Evolutionary conservation across 352 stramenopile species (phyloP).

Genomic region (Phytophthora ohioensis): DNA sequence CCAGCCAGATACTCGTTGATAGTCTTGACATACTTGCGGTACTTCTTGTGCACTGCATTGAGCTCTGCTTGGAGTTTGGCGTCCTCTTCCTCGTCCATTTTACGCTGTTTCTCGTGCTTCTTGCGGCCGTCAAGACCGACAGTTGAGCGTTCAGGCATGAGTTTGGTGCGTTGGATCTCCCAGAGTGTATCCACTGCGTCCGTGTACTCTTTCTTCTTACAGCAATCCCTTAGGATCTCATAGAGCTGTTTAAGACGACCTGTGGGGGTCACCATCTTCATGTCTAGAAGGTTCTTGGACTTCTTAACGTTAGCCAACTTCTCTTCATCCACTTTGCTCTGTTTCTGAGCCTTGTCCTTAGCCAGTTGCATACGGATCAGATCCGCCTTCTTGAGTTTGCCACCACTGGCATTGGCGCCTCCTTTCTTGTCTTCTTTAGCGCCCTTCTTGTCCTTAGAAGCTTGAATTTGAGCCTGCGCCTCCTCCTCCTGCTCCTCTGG

Average conservation of each 20-base stretch:
- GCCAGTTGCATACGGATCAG: conserved; percentile 88
- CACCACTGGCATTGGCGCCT: conserved; percentile 17
- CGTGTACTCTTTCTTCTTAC: conserved; percentile 88
- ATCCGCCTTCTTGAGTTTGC: conserved; percentile 88
- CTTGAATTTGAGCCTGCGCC: conserved; percentile 37
- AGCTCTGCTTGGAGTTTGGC: conserved; percentile 70
- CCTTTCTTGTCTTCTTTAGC: conserved; percentile 59
- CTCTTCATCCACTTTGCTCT: conserved; percentile 89
- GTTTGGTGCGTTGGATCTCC: conserved; percentile 86
- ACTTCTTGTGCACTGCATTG: conserved; percentile 86
- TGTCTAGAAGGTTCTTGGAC: conserved; percentile 77
- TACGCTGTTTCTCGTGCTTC: conserved; percentile 77
- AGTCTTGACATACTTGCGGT: conserved; percentile 88
- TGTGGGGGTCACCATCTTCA: conserved; percentile 90
- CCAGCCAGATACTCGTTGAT: conserved; percentile 74
- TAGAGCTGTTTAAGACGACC: conserved; percentile 86
- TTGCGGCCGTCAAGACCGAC: conserved; percentile 57
- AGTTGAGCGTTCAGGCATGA: conserved; percentile 54
- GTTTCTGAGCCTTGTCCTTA: conserved; percentile 90
- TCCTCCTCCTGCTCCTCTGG: conserved; percentile 78
- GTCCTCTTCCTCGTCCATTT: conserved; percentile 82
- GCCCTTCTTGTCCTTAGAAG: conserved; percentile 32
- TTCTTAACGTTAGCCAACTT: conserved; percentile 91
- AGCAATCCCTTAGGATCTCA: conserved; percentile 85
- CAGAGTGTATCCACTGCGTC: conserved; percentile 88